Base-by-base conservation (phyloP, 179 eudicot species). In the Heliamphora pulchella region DNA sequence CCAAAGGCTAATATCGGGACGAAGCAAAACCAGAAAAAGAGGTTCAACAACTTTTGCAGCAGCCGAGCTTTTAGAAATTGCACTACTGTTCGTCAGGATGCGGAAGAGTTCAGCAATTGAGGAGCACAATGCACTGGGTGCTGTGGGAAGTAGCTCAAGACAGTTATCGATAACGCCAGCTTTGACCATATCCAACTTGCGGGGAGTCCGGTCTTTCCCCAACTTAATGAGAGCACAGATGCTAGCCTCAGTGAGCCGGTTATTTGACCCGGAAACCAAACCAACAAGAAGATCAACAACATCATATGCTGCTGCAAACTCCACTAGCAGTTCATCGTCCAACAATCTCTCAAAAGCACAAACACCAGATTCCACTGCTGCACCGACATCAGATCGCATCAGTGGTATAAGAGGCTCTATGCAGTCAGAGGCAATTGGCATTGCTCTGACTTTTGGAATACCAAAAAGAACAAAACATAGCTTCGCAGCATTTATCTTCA, bases 121-220 rank as follows among this genome's bases (percentile, higher is more conserved):
- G 59, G 89, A 87, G 76, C 94, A 92, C 22, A 90, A 50, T 41
- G 90, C 87, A 82, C 80, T 79, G 39, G 92, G 87, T 58, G 92
- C 91, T 59, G 74, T 75, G 50, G 89, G 94, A 62, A 92, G 86
- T 74, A 90, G 78, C 77, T 82, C 87, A 66, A 92, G 87, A 79
- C 90, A 86, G 77, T 88, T 87, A 57, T 90, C 89, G 18, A 92
- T 82, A 13, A 92, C 69, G 43, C 94, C 94, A 65, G 89, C 88
- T 75, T 88, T 84, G 69, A 92, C 91, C 91, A 92, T 91, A 74
- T 89, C 91, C 76, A 90, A 57, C 86, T 91, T 91, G 75, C 89
- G 82, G 18, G 90, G 89, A 71, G 92, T 87, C 54, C 88, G 86
- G 81, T 92, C 93, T 82, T 92, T 88, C 17, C 94, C 96, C 80